A percentile compares a stretch with the other conserved stretches of the same genome.
These are phyloP conservation scores for Datura wrightii DNA, from an alignment of 257 asterid genomes.

Conservation along the genomic window DNA sequence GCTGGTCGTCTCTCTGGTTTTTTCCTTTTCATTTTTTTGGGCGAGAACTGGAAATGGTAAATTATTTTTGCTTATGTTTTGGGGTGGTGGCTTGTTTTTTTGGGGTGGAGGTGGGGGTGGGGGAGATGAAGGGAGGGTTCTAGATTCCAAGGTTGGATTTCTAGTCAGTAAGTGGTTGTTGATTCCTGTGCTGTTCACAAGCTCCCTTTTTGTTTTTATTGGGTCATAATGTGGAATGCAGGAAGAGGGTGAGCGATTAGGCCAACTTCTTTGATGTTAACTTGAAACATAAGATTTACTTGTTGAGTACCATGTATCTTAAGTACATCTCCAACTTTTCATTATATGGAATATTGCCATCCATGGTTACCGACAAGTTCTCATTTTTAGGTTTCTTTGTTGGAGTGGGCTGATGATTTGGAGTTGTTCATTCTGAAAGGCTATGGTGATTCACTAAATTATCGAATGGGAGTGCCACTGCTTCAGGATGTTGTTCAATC, in stretches of 20 bases:
- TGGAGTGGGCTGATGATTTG: conserved; percentile 97
- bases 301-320: neutral
- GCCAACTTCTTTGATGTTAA: conserved; percentile 9
- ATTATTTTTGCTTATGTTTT: neutral
- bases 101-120: neutral
- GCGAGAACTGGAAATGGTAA: neutral
- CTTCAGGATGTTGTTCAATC: conserved; percentile 88
- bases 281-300: neutral
- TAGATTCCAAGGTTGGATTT: too few relatives aligned
- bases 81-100: neutral
- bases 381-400: conserved; percentile 62
- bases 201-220: neutral
- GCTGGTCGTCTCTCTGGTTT: neutral
- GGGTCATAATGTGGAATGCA: neutral
- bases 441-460: conserved; percentile 87
- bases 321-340: conserved; percentile 23
- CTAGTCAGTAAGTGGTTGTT: too few relatives aligned
- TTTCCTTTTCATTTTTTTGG: neutral
- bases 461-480: conserved; percentile 93
- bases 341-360: neutral
- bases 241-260: neutral
- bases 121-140: too few relatives aligned
- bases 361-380: conserved; percentile 31
- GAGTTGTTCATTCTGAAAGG: conserved; percentile 88
- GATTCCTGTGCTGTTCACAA: neutral